Evolutionary conservation across 768 basidiomycete species (phyloP), one percentile per base, ranked within the genome.

Genomic region (Amanita subjunquillea): DNA sequence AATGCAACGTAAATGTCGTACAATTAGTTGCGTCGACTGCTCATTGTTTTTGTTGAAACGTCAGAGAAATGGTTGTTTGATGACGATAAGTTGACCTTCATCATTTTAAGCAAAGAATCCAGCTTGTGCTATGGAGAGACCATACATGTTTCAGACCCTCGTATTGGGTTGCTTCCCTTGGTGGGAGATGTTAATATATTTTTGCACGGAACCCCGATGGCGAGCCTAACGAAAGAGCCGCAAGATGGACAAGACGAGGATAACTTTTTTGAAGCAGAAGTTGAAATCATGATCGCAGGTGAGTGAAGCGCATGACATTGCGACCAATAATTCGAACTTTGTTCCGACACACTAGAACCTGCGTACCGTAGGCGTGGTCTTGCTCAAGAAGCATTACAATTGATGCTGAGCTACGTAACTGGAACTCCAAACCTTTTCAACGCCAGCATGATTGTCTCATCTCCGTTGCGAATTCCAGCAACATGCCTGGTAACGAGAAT

Each of bases 211-310:
- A 57, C 63, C 32, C 32, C 43, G 8, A 54, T 48, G 34, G 23
- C 23, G 15, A 5, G 25, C 29, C 36, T 13, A 50, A 39, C 15
- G 7, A 37, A 40, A 39, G 30, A 15, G 27, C 56, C 30, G 59
- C 54, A 29, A 12, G 68, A 68, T 25, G 66, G 59, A 2, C 62
- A 61, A 1, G 67, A 68, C 2, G 67, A 69, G 5, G 67, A 73
- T 22, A 72, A 68, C 32, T 76, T 79, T 51, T 77, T 79, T 51
- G 83, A 91, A 56, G 88, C 80, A 2, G 94, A 97, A 61, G 78
- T 83, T 25, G 91, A 95, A 64, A 83, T 95, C 55, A 97, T 95
- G 93, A 86, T 95, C 55, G 91, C 92, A 60, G 87, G 89, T 83
- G 56, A 52, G 70, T 36, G 2, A 20, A 22, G 36, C 3, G 48